A percentile compares a stretch with the other conserved stretches of the same genome.
phyloP scores from a whole-genome alignment of 2,329 filamentous ascomycete genomes.

The Nemania sp. region DNA sequence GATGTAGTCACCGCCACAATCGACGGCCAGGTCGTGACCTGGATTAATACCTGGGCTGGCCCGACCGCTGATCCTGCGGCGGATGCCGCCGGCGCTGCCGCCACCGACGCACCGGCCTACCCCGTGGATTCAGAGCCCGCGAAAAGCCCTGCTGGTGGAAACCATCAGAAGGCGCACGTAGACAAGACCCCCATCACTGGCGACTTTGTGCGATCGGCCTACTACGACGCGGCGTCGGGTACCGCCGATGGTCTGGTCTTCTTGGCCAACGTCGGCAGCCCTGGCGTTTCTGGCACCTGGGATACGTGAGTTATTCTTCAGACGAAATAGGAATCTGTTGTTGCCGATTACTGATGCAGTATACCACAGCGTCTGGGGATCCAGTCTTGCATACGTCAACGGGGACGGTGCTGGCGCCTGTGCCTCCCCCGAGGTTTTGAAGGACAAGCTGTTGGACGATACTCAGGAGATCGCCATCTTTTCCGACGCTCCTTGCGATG shows the following conservation, averaged over 20 bases:
- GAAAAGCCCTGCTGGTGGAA: slow-evolving; percentile 14
- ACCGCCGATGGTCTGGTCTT: slow-evolving; percentile 52
- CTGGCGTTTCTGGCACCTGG: slow-evolving; percentile 47
- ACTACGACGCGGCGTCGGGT: slow-evolving; percentile 50
- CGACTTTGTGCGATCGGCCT: slow-evolving; percentile 49
- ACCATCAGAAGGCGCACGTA: slow-evolving; percentile 1
- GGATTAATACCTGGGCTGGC: slow-evolving; percentile 61
- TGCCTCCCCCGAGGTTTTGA: slow-evolving; percentile 46
- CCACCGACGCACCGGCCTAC: slow-evolving; percentile 16
- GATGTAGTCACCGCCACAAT: slow-evolving; percentile 62
- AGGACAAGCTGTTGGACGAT: slow-evolving; percentile 47
- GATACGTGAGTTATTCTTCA: slow-evolving; percentile 46
- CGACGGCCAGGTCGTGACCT: slow-evolving; percentile 60
- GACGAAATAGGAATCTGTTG: neutral
- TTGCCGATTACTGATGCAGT: slow-evolving; percentile 9
- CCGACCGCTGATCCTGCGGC: slow-evolving; percentile 33
- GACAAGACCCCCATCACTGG: slow-evolving; percentile 29
- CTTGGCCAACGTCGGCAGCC: slow-evolving; percentile 53
- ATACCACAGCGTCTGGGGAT: slow-evolving; percentile 47
- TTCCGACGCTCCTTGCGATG: slow-evolving; percentile 48
- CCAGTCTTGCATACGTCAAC: slow-evolving; percentile 52
- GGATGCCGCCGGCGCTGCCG: slow-evolving; percentile 27
- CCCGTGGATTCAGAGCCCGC: slow-evolving; percentile 9
- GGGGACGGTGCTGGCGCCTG: slow-evolving; percentile 47
- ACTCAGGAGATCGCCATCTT: slow-evolving; percentile 53